phyloP scores from a whole-genome alignment of 192 early-diverging fungal species.

The Linnemannia zychae region DNA sequence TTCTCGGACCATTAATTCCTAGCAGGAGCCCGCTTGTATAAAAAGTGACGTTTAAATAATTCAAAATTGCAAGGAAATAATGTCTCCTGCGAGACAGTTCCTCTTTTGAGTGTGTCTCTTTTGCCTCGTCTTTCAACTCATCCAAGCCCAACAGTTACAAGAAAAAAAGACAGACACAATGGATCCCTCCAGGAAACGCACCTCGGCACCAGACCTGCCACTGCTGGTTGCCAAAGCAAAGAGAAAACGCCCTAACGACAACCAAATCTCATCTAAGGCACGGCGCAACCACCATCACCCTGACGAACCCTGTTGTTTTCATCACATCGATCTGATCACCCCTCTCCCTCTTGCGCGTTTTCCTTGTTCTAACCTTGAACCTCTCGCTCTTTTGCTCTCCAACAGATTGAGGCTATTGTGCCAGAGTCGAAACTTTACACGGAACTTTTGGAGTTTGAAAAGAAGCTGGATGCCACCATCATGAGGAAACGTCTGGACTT shows the following conservation, averaged over 20 bases:
- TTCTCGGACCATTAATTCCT: conserved; percentile 1
- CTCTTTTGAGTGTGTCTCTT: not conserved
- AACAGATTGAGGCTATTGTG: conserved; percentile 89
- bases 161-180: conserved; percentile 17
- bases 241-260: conserved; percentile 55
- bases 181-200: conserved; percentile 50
- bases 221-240: conserved; percentile 43
- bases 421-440: conserved; percentile 93
- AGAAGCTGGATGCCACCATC: conserved; percentile 89
- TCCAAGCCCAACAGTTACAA: not conserved
- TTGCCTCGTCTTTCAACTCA: not conserved
- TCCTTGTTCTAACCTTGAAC: not conserved
- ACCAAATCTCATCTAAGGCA: conserved; percentile 59
- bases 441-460: conserved; percentile 90
- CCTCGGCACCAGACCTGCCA: conserved; percentile 41
- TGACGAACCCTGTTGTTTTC: not conserved
- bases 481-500: conserved; percentile 92
- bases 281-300: not conserved
- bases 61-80: not conserved
- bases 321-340: not conserved
- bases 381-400: not conserved
- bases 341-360: not conserved
- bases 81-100: not conserved
- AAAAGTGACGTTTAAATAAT: not conserved
- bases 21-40: not conserved